Evolutionary conservation across 2,329 filamentous ascomycete species (phyloP), one percentile per base, ranked within the genome.

Genomic region (Sporothrix dimorphospora): DNA sequence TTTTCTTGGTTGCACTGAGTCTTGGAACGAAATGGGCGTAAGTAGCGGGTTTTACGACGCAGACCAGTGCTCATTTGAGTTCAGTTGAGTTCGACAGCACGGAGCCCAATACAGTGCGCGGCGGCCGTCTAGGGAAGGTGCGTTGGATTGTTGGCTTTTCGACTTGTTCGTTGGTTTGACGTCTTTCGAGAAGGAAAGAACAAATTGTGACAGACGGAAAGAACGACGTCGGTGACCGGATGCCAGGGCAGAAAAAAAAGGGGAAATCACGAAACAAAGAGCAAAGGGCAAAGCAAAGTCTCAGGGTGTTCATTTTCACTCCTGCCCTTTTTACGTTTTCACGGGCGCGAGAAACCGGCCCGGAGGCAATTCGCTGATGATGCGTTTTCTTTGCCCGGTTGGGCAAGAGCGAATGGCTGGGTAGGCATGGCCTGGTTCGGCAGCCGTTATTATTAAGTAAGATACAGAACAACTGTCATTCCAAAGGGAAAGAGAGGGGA

Each of bases 301-400:
- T 30, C 12, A 16, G 3, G 19, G 11, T 66, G n/a, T 49, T 19
- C 5, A 9, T 63, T 42, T 63, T 45, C 27, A 4, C 45, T 47
- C n/a, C 27, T 34, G 21, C 21, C 40, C 42, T 34, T 51, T 66
- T 38, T 11, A 42, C 2, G 2, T 55, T 69, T 55, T 24, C 30
- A 42, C 27, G 30, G 49, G 47, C 49, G 66, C 38, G 30, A 55
- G 34, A 55, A 55, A 55, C 47, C 66, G 66, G 66, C n/a, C 66
- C 66, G 66, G 66, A 68, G 49, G 51, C 51, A 70, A 70, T 59
- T 70, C 40, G 53, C 67, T 45, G 53, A 45, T 57, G 53, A 47
- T 30, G 51, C 30, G 51, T 55, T 42, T 27, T 11, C 45, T 49
- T 38, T 49, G 45, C 34, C 49, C 38, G 21, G n/a, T 53, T 51